These are phyloP conservation scores for Pyricularia sp. DNA, from an alignment of 2,329 filamentous ascomycete species.

Conservation along the genomic window DNA sequence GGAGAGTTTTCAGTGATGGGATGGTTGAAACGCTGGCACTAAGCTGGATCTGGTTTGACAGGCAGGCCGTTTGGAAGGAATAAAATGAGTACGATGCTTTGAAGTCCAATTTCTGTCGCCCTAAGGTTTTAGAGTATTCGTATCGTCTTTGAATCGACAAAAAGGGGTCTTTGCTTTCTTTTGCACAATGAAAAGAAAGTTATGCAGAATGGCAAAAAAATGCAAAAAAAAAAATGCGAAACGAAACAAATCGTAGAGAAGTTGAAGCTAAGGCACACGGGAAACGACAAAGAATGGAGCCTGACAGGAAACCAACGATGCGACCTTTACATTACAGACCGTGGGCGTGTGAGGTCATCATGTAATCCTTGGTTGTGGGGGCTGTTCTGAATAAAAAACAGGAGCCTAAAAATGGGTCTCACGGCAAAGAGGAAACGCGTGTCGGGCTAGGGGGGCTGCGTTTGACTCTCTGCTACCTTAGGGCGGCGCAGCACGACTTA, in stretches of 20 bases:
- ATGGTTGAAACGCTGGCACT: background rate
- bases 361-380: background rate
- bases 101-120: background rate
- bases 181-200: background rate
- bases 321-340: constrained; percentile 1
- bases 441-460: background rate
- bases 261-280: background rate
- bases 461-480: background rate
- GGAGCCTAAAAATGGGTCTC: background rate
- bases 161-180: background rate
- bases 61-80: background rate
- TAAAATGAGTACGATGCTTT: background rate
- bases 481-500: background rate
- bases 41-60: background rate
- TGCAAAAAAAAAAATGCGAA: background rate
- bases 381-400: background rate
- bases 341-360: constrained; percentile 4
- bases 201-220: background rate
- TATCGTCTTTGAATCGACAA: background rate
- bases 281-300: background rate
- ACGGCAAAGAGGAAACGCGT: background rate
- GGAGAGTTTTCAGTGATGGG: background rate
- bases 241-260: background rate
- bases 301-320: background rate
- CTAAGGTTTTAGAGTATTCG: background rate